Evolutionary conservation across 768 basidiomycete species (phyloP), one percentile per base, ranked within the genome.

Genomic region (Pholiota microspora): DNA sequence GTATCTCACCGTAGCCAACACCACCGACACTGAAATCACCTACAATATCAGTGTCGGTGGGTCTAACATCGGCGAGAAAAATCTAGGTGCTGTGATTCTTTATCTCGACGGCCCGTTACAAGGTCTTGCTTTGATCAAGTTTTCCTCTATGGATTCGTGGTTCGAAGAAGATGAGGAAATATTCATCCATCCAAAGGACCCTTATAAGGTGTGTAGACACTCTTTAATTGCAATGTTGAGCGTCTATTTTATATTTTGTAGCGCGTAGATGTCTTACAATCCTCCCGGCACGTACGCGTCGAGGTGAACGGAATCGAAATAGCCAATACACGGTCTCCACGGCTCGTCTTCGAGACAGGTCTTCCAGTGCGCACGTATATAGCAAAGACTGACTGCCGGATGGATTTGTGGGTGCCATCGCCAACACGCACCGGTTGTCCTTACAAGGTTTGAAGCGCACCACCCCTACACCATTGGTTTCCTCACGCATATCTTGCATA

Each of bases 111-210:
- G 60, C 8, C 62, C 65, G 2, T 63, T 84, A 10, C 68, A 68
- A 21, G 80, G 79, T 5, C 69, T 85, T 25, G 68, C 80, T 32
- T 80, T 75, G 45, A 63, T 88, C 54, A 63, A 64, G 10, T 85
- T 83, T 49, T 66, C 67, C 12, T 75, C 74, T 15, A 76, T 78
- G 61, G 84, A 85, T 57, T 76, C 77, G 2, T 87, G 86, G 85
- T 84, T 86, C 49, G 85, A 87, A 69, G 85, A 87, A 62, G 85
- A 86, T 46, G 84, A 88, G 45, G 66, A 80, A 52, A 76, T 86
- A 28, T 81, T 74, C 53, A 70, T 75, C 1, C 85, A 88, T 55
- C 81, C 83, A 7, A 86, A 82, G 60, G 85, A 88, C 63, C 84
- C 85, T 1, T 88, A 85, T 68, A 87, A 88, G 75, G 85, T 85